Evolutionary conservation across 148 eudicot genomes (phyloP), one percentile per base, ranked within the genome.

Genomic region (Cornus suecica): DNA sequence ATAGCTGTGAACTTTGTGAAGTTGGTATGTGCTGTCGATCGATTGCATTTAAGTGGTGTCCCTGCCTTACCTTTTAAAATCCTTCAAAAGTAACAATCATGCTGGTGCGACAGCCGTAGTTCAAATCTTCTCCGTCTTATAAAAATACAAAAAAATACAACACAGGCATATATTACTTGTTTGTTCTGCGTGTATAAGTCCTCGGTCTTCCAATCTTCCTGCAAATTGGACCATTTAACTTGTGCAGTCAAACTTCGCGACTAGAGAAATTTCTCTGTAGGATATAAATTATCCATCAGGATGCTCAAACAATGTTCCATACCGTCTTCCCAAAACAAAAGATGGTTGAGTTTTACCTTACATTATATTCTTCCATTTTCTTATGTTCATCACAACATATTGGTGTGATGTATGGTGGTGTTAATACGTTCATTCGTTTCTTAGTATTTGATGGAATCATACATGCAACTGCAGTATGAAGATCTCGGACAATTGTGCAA

Each of bases 401-500:
- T 48, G 1, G 13, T 48, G 20, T 18, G 62, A 20, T 58, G 24
- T 14, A 20, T 20, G 20, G 62, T 58, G n/a, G 62, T 58, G 62
- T 22, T 4, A 20, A 20, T 1, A 8, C 18, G 6, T 58, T 24
- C 24, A 58, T n/a, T 18, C n/a, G 2, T 58, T 7, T 20, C 62
- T 22, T 22, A 18, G 54, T 48, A 6, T 5, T 58, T 58, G 25
- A 58, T 58, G 8, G 62, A 58, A 58, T 58, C 23, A 34, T 14
- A 5, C 26, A 4, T 34, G 52, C 16, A 68, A 72, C 25, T 68
- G 68, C 86, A 94, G 98, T 82, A 83, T 83, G 88, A 86, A 65
- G 90, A 86, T 80, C 65, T 94, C 73, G 87, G 83, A 62, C 92
- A 88, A 78, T 74, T 94, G 26, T 92, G 98, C 79, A 78, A 45